phyloP scores from a whole-genome alignment of 148 eudicot genomes.

The Rhododendron ferrugineum region DNA sequence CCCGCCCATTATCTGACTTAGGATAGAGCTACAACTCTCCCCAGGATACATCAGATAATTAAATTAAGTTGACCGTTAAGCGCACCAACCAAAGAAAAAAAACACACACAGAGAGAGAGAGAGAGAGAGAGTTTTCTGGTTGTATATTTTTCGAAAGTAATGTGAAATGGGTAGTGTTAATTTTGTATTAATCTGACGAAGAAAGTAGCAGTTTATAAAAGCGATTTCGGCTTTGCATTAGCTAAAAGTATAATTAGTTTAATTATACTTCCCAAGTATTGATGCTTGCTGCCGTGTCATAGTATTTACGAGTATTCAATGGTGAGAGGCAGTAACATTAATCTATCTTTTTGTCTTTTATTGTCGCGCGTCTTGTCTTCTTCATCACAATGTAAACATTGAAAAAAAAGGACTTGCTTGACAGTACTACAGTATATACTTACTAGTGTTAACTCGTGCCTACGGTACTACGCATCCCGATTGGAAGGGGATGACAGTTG shows the following conservation, averaged over 20 bases:
- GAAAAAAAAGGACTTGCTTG: neutral
- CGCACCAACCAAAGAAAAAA: neutral
- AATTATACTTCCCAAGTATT: no score
- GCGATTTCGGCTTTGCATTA: neutral
- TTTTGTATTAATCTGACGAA: neutral
- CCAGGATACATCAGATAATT: neutral
- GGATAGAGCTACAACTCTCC: neutral
- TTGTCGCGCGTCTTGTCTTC: neutral
- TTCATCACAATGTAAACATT: neutral
- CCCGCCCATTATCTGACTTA: no score
- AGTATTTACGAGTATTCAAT: neutral
- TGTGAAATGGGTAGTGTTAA: neutral
- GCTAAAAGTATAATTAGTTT: neutral
- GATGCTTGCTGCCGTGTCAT: neutral
- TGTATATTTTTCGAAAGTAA: neutral
- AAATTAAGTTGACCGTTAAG: neutral
- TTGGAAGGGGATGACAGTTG: no score
- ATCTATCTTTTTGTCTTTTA: neutral
- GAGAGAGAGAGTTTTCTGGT: neutral
- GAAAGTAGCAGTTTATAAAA: neutral
- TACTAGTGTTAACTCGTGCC: no score
- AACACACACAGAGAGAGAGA: no score
- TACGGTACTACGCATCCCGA: no score
- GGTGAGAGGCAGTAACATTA: neutral
- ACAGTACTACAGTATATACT: no score